These are phyloP conservation scores for Candida albicans DNA, from an alignment of 1,139 yeast species.

Conservation along the genomic window DNA sequence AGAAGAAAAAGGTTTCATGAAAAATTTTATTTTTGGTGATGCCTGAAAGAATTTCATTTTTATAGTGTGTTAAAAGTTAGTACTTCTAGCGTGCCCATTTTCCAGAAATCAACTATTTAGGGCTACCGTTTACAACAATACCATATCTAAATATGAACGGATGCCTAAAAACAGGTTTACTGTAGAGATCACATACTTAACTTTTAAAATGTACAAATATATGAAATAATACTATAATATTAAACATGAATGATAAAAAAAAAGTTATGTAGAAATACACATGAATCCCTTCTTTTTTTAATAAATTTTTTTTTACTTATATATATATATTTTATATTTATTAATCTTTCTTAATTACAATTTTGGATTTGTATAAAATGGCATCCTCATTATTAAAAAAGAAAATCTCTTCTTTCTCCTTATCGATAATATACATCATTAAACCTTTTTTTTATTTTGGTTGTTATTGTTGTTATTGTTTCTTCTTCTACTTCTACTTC, in stretches of 20 bases:
- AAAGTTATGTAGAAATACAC: constrained; percentile 17
- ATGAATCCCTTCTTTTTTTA: constrained; percentile 9
- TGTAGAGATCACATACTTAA: neutral
- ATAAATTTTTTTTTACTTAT: neutral
- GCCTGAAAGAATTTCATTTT: neutral
- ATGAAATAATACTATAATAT: constrained; percentile 10
- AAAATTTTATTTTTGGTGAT: constrained; percentile 3
- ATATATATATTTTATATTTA: neutral
- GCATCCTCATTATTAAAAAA: constrained; percentile 1
- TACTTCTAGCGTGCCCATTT: too few relatives aligned
- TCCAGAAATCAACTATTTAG: neutral
- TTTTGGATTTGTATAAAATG: neutral
- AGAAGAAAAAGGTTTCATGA: constrained; percentile 2
- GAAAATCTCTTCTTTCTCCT: neutral
- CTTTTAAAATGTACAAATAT: neutral
- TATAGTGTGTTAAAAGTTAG: neutral
- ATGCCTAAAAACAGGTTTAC: too few relatives aligned
- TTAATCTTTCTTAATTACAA: neutral
- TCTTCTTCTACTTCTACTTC: constrained; percentile 9
- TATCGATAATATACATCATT: constrained; percentile 5
- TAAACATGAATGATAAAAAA: constrained; percentile 14
- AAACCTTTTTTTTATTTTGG: neutral
- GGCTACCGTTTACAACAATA: neutral
- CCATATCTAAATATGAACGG: too few relatives aligned
- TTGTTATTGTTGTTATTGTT: constrained; percentile 4